Percentiles rank a stretch among this genome's conserved stretches.
These are phyloP conservation scores for Pavlovales sp. DNA, from an alignment of 208 protist genomes.

Conservation along the genomic window DNA sequence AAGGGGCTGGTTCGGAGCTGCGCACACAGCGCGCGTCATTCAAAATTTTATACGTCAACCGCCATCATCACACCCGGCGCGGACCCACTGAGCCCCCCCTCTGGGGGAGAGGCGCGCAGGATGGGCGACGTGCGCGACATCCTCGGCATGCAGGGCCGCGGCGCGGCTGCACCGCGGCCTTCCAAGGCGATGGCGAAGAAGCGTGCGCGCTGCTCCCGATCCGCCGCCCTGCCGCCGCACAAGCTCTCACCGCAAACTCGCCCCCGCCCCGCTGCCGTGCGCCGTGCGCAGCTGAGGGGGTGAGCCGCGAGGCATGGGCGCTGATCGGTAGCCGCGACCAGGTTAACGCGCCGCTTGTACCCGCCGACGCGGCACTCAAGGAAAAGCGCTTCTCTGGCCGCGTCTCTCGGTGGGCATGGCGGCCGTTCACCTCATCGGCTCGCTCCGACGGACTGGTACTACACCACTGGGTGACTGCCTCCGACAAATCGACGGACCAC, in stretches of 20 bases:
- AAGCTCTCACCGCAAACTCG: too few relatives aligned
- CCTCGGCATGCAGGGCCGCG: slow-evolving; percentile 20
- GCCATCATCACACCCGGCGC: too few relatives aligned
- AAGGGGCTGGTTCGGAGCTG: too few relatives aligned
- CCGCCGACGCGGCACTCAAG: slow-evolving; percentile 31
- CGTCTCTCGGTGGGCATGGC: slow-evolving; percentile 25
- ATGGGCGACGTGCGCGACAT: slow-evolving; percentile 48
- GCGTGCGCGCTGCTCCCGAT: too few relatives aligned
- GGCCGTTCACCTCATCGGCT: slow-evolving; percentile 21
- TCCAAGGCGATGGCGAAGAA: slow-evolving; percentile 6
- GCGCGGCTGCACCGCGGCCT: background rate
- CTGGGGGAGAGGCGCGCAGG: too few relatives aligned
- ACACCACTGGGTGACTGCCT: slow-evolving; percentile 32
- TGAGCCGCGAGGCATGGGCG: slow-evolving; percentile 49
- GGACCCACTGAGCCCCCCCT: too few relatives aligned
- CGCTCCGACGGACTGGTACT: slow-evolving; percentile 20
- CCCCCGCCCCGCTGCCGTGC: too few relatives aligned
- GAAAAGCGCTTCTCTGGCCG: slow-evolving; percentile 34
- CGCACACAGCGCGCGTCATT: too few relatives aligned
- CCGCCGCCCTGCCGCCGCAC: too few relatives aligned
- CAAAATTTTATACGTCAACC: too few relatives aligned
- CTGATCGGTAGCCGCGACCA: slow-evolving; percentile 2
- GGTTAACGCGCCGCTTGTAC: slow-evolving; percentile 12
- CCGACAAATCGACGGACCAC: slow-evolving; percentile 29
- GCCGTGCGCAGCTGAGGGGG: slow-evolving; percentile 20